Base-by-base conservation (phyloP, 2,329 filamentous ascomycete species). In the Clonostachys sp. region DNA sequence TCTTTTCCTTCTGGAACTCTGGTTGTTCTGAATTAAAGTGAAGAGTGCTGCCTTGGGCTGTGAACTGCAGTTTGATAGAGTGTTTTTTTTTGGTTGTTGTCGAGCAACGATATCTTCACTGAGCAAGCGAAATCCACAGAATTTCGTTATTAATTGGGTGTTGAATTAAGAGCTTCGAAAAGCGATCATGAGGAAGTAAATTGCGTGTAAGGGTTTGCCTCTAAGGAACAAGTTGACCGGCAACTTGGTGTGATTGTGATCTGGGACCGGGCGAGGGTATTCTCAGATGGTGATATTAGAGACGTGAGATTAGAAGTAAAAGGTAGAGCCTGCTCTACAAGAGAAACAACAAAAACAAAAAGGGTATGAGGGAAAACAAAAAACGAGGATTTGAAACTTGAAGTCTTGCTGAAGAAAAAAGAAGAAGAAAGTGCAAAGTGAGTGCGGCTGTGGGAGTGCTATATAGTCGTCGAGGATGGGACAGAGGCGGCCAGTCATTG, bases 371-470 rank as follows among this genome's bases (percentile, higher is more conserved):
- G 61, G 50, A 54, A 55, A 55, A 54, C 55, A 62, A 63, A 73
- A 76, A 80, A 74, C 67, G 68, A 74, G 72, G 72, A 75, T 74
- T 74, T 62, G 67, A 64, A 58, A 61, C 71, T 76, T 76, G 67
- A 74, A 61, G 72, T 73, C 83, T 87, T 87, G 84, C 83, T 85
- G 75, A 75, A 75, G 82, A 81, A 60, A 60, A 61, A 70, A 68
- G 66, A 72, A 71, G 63, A 59, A 45, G 67, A 68, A 68, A 61
- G 61, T 59, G 63, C 59, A 56, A 59, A 61, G 57, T 60, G 57
- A 59, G 41, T 50, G 58, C 57, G 59, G 61, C 60, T 63, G 63
- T 62, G 61, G 62, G 62, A 63, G 58, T 57, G 55, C 45, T 46
- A 49, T 49, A 49, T 36, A 35, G 34, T 34, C 34, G 47, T 34